phyloP scores from a whole-genome alignment of 768 basidiomycete species.

The Sistotremastrum suecicum region DNA sequence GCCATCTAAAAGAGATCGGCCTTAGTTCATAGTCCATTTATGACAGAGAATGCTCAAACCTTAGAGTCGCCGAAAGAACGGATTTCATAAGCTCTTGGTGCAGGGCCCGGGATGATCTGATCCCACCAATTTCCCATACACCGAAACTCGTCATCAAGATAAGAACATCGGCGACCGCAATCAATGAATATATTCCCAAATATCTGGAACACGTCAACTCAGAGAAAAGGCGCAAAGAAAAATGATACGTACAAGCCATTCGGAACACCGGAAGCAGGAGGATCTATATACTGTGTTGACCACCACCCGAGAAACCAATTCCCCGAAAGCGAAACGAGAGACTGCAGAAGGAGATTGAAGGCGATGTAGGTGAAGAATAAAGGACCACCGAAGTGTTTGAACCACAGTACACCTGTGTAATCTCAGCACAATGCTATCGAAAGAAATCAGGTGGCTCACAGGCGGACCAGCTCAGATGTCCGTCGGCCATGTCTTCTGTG shows the following conservation, averaged over 20 bases:
- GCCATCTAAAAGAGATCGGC: too few species aligned
- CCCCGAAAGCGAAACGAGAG: neutral
- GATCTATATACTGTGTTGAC: constrained; percentile 6
- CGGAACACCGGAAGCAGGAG: constrained; percentile 4
- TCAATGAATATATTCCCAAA: too few species aligned
- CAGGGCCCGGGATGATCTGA: neutral
- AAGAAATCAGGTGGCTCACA: constrained; percentile 15
- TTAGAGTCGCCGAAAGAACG: constrained; percentile 9
- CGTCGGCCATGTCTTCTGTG: constrained; percentile 47
- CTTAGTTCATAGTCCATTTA: too few species aligned
- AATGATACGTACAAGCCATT: constrained; percentile 6
- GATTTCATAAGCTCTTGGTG: constrained; percentile 6
- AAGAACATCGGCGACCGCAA: too few species aligned
- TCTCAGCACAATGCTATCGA: too few species aligned
- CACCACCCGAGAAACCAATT: constrained; percentile 9
- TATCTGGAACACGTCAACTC: too few species aligned
- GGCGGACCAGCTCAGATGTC: constrained; percentile 40
- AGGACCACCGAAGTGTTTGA: neutral
- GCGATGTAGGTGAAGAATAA: neutral
- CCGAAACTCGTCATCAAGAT: too few species aligned
- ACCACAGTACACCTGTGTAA: too few species aligned
- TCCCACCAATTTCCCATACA: too few species aligned
- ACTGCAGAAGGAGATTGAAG: neutral
- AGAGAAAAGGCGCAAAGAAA: too few species aligned
- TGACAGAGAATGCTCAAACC: neutral